Conservation (phyloP, 495 filamentous ascomycete species). For the Annulohypoxylon moriforme region DNA sequence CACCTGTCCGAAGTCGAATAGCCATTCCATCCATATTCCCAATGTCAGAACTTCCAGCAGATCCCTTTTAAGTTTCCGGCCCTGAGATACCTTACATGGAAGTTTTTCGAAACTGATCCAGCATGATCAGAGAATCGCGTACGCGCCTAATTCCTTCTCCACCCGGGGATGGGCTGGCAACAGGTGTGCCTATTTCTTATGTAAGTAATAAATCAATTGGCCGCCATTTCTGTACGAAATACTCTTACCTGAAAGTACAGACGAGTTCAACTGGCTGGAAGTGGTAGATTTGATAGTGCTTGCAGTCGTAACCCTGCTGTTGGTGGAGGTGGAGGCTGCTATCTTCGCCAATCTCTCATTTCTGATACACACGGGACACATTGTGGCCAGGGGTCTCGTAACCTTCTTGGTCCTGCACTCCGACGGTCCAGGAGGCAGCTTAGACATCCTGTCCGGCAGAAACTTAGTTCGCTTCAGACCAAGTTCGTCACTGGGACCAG, state of each 20-base stretch:
- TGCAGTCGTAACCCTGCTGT: neutral
- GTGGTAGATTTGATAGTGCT: neutral
- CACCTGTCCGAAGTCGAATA: neutral
- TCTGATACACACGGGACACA: constrained; percentile 25
- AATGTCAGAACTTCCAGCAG: neutral
- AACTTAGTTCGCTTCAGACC: constrained; percentile 30
- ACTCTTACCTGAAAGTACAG: constrained; percentile 25
- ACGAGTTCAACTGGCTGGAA: neutral
- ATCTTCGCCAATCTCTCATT: neutral
- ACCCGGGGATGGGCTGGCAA: constrained; percentile 13
- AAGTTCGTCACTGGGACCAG: constrained; percentile 17
- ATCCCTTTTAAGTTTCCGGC: neutral
- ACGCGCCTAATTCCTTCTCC: constrained; percentile 7
- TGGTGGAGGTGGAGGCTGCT: neutral
- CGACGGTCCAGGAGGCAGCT: constrained; percentile 24
- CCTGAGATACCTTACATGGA: neutral
- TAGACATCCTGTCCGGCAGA: constrained; percentile 29
- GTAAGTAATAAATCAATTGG: constrained; percentile 15
- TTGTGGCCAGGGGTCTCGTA: constrained; percentile 24
- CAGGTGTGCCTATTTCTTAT: constrained; percentile 6
- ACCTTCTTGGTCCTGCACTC: constrained; percentile 29
- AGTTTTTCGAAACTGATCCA: constrained; percentile 17
- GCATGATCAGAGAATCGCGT: constrained; percentile 23
- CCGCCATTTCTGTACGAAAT: neutral
- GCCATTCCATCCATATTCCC: neutral